A percentile compares a stretch with the other conserved stretches of the same genome.
Evolutionary conservation across 495 filamentous ascomycete species (phyloP).

Genomic region (Xylaria sp.): DNA sequence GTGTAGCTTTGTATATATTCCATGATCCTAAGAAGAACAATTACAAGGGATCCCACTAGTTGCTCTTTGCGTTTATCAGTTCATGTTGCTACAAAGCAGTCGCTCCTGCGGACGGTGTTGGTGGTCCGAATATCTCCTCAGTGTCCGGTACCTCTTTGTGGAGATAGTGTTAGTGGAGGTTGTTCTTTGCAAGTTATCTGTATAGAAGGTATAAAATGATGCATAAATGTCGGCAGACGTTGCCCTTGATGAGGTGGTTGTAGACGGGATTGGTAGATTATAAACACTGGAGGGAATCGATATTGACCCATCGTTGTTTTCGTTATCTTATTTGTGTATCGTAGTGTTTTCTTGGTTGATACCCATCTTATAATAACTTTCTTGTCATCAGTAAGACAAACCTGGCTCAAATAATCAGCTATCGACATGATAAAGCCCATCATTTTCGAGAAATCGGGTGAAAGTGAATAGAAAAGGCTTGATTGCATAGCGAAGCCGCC

Average conservation of each 20-base stretch:
- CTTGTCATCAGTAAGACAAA: neutral
- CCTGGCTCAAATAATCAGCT: neutral
- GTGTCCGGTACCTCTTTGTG: neutral
- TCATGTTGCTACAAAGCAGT: neutral
- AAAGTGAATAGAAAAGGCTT: neutral
- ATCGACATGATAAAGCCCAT: neutral
- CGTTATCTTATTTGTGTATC: neutral
- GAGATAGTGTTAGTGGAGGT: neutral
- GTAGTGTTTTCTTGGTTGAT: neutral
- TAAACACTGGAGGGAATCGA: neutral
- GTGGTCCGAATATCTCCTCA: neutral
- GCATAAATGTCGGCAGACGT: neutral
- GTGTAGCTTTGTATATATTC: neutral
- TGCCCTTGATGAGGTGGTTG: neutral
- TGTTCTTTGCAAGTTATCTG: neutral
- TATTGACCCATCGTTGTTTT: neutral
- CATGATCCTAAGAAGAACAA: neutral
- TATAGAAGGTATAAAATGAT: neutral
- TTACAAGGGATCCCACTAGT: neutral
- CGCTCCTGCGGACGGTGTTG: neutral
- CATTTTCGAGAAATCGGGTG: neutral
- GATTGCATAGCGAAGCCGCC: neutral
- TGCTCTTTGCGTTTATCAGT: neutral
- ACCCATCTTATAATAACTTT: neutral
- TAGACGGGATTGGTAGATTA: neutral